Evolutionary conservation across 202 grass and related monocot genomes (phyloP).

Genomic region (Setaria italica): DNA sequence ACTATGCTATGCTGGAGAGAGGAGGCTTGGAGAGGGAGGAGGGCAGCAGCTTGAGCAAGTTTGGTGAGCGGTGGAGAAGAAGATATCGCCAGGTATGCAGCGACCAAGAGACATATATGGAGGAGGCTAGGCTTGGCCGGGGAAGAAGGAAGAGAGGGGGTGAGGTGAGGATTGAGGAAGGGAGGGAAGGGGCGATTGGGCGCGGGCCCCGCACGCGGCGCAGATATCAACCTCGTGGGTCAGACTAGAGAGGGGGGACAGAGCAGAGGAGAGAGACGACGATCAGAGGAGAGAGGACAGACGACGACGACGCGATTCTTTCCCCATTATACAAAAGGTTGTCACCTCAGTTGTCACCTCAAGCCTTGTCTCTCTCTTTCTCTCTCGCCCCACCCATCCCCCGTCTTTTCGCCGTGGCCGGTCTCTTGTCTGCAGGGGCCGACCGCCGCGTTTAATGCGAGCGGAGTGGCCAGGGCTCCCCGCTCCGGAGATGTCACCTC

Average conservation of each 20-base stretch:
- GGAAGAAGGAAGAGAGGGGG: not conserved
- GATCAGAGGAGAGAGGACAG: not conserved
- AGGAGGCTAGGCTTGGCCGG: not conserved
- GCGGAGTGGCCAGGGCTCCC: not conserved
- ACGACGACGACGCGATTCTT: slow-evolving; percentile 22
- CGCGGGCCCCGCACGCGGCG: slow-evolving; percentile 15
- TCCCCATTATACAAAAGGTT: slow-evolving; percentile 35
- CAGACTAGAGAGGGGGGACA: not conserved
- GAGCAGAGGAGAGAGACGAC: not conserved
- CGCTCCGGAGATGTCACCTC: slow-evolving; percentile 57
- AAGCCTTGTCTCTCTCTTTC: not conserved
- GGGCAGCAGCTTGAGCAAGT: not conserved
- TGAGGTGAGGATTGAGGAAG: no score
- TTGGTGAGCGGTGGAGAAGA: not conserved
- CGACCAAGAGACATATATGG: not conserved
- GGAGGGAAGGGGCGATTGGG: not conserved
- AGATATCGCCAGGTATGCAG: not conserved
- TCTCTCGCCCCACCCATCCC: not conserved
- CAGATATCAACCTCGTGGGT: slow-evolving; percentile 52
- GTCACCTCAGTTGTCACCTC: slow-evolving; percentile 53
- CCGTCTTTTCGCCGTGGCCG: slow-evolving; percentile 47
- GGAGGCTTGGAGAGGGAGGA: no score
- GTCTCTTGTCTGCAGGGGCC: slow-evolving; percentile 36
- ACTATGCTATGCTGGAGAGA: no score
- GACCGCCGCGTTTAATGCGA: slow-evolving; percentile 46